Evolutionary conservation across 441 rosid genomes (phyloP).

Genomic region (Omphalea diandra): DNA sequence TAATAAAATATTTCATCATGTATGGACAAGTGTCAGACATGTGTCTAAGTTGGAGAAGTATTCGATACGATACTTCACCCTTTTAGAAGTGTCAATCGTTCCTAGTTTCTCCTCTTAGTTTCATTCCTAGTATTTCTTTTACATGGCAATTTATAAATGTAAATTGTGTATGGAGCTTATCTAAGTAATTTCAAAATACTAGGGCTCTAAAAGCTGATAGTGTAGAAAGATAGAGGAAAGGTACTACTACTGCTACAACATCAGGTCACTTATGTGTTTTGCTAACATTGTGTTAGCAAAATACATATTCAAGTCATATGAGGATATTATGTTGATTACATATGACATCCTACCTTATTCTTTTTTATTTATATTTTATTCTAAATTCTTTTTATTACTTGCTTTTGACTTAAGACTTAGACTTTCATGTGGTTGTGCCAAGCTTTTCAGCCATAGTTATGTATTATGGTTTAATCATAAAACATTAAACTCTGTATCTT

Average conservation of each 20-base stretch:
- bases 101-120: too few species aligned
- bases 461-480: not conserved
- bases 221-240: not conserved
- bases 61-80: too few species aligned
- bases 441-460: not conserved
- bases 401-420: not conserved
- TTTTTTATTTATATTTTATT: not conserved
- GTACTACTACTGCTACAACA: not conserved
- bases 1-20: too few species aligned
- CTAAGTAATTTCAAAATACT: not conserved
- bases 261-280: not conserved
- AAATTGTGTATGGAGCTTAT: not conserved
- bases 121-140: not conserved
- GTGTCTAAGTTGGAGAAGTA: too few species aligned
- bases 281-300: not conserved
- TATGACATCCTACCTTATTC: not conserved
- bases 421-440: not conserved
- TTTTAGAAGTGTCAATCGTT: too few species aligned
- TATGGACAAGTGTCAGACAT: too few species aligned
- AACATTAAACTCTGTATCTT: not conserved
- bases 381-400: not conserved
- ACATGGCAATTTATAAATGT: not conserved
- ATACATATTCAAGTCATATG: not conserved
- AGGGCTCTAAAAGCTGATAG: not conserved
- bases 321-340: not conserved